These are phyloP conservation scores for Suillus plorans DNA, from an alignment of 768 basidiomycete genomes.

Conservation along the genomic window DNA sequence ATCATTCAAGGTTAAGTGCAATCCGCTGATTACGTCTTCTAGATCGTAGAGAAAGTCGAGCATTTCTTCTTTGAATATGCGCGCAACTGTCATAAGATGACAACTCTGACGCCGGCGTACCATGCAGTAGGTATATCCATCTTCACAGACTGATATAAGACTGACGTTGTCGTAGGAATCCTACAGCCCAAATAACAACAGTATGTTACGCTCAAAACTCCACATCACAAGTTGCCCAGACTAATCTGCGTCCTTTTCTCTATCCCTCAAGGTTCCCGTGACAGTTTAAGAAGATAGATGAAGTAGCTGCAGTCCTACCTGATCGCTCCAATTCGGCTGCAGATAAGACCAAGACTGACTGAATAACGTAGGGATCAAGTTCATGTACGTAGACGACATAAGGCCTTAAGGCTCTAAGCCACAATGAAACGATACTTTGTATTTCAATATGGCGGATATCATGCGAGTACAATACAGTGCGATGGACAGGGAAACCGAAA, in stretches of 20 bases:
- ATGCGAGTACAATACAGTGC: neutral
- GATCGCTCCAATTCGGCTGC: slow-evolving; percentile 52
- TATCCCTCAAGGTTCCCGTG: slow-evolving; percentile 94
- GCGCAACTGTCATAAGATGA: slow-evolving; percentile 98
- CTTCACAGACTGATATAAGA: no score
- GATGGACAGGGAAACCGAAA: neutral
- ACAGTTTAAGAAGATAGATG: slow-evolving; percentile 96
- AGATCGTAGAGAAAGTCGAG: slow-evolving; percentile 98
- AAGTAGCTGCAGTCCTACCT: slow-evolving; percentile 72
- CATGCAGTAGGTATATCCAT: slow-evolving; percentile 68
- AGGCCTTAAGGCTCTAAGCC: neutral
- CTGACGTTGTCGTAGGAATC: slow-evolving; percentile 60
- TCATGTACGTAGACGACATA: slow-evolving; percentile 6
- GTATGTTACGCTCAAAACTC: slow-evolving; percentile 44
- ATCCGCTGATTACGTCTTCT: neutral
- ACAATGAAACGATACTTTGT: slow-evolving; percentile 1
- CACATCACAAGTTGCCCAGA: neutral
- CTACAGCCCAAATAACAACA: slow-evolving; percentile 95
- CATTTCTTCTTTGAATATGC: slow-evolving; percentile 96
- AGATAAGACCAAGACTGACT: slow-evolving; percentile 52
- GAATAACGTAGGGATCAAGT: slow-evolving; percentile 24
- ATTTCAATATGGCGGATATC: neutral
- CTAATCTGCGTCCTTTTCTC: slow-evolving; percentile 89
- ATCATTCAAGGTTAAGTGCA: neutral
- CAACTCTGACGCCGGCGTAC: slow-evolving; percentile 89